phyloP scores from a whole-genome alignment of 2,329 filamentous ascomycete species.

The Ophiosphaerella korrae region DNA sequence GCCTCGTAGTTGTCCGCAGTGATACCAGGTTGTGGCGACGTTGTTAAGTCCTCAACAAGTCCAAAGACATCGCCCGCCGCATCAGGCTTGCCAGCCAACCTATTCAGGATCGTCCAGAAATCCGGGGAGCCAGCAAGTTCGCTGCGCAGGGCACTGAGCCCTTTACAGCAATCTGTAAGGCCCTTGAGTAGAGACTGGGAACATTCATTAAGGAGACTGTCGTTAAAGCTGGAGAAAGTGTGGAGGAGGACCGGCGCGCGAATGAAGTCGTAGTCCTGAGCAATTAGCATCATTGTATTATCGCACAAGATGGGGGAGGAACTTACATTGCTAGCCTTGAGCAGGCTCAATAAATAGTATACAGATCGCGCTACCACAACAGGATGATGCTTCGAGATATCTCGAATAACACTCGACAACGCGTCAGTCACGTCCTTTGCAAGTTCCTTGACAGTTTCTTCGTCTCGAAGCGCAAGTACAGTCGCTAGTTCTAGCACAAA shows the following conservation, averaged over 20 bases:
- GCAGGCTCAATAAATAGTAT: conserved; percentile 82
- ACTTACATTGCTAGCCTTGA: conserved; percentile 83
- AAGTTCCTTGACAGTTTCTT: conserved; percentile 71
- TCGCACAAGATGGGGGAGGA: background rate
- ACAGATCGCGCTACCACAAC: conserved; percentile 83
- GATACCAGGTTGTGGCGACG: conserved; percentile 76
- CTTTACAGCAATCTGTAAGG: conserved; percentile 77
- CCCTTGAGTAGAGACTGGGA: conserved; percentile 79
- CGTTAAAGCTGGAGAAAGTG: conserved; percentile 84
- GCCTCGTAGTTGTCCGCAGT: conserved; percentile 96
- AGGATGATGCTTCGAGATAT: conserved; percentile 77
- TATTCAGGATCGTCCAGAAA: conserved; percentile 90
- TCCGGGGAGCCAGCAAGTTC: conserved; percentile 96
- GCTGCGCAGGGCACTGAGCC: conserved; percentile 77
- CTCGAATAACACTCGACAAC: conserved; percentile 80
- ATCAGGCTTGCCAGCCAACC: conserved; percentile 70
- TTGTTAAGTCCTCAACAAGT: conserved; percentile 78
- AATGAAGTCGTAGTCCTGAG: conserved; percentile 83
- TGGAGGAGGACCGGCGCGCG: conserved; percentile 91
- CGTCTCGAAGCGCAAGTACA: conserved; percentile 75
- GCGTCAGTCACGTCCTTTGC: conserved; percentile 81
- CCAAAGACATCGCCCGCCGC: conserved; percentile 81
- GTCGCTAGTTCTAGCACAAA: conserved; percentile 94
- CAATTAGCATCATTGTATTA: background rate
- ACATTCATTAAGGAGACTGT: conserved; percentile 75